These are phyloP conservation scores for Adansonia digitata DNA, from an alignment of 345 rosid genomes.

Conservation along the genomic window DNA sequence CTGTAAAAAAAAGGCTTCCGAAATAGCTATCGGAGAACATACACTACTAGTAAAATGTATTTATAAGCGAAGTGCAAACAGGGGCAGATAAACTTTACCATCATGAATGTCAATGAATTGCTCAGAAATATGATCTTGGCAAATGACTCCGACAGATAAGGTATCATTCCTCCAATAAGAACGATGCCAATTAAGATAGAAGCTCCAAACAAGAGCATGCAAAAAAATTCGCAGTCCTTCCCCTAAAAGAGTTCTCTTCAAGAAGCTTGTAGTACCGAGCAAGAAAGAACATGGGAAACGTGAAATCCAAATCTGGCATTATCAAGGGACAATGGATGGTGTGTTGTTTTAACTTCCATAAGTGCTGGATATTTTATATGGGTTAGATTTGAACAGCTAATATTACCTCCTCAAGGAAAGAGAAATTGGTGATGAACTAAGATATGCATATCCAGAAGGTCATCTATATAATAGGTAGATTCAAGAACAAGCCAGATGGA, in stretches of 20 bases:
- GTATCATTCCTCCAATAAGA: constrained; percentile 91
- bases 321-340: too few species aligned
- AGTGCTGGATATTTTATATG: neutral
- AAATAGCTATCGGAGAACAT: neutral
- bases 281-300: constrained; percentile 99
- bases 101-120: constrained; percentile 98
- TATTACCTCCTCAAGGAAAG: neutral
- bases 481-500: neutral
- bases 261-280: constrained; percentile 98
- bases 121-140: constrained; percentile 93
- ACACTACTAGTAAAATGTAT: neutral
- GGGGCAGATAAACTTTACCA: constrained; percentile 49
- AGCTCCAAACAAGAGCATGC: constrained; percentile 98
- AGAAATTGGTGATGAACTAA: neutral
- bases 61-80: neutral
- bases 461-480: neutral
- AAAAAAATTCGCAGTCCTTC: constrained; percentile 97
- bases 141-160: constrained; percentile 81
- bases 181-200: constrained; percentile 77
- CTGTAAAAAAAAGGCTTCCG: neutral
- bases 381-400: neutral
- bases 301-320: constrained; percentile 83
- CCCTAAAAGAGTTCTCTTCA: constrained; percentile 96
- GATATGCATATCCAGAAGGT: neutral
- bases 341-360: neutral